These are phyloP conservation scores for Bacterosira constricta DNA, from an alignment of 108 stramenopile species.

Conservation along the genomic window DNA sequence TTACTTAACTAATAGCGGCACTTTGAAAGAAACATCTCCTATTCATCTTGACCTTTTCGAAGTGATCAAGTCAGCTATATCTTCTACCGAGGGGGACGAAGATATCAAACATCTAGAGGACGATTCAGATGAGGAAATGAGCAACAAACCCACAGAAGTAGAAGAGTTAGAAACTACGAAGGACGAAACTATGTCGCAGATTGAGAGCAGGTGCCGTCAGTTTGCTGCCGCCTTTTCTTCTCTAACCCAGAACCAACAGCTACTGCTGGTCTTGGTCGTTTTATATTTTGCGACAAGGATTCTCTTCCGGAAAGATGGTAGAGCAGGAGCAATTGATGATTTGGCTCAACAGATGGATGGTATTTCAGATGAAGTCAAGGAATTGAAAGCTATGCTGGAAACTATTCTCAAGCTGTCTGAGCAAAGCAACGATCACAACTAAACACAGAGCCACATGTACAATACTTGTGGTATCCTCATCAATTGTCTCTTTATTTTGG, in stretches of 20 bases:
- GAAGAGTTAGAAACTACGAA: neutral
- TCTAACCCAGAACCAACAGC: constrained; percentile 5
- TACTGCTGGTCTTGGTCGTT: neutral
- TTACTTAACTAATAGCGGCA: constrained; percentile 31
- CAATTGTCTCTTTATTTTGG: no score
- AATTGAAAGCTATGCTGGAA: constrained; percentile 27
- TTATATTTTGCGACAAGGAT: constrained; percentile 4
- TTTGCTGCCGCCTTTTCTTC: neutral
- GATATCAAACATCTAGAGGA: constrained; percentile 14
- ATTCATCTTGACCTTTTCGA: constrained; percentile 75
- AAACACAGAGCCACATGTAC: no score
- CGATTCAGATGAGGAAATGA: neutral
- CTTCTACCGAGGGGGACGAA: neutral
- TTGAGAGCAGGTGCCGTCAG: neutral
- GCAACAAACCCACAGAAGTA: neutral
- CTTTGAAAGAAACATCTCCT: constrained; percentile 65
- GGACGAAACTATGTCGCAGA: neutral
- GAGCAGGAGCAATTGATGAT: constrained; percentile 3
- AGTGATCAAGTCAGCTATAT: constrained; percentile 47
- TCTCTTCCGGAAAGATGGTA: neutral
- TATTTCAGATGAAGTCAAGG: constrained; percentile 17
- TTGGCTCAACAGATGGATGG: constrained; percentile 24
- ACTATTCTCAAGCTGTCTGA: constrained; percentile 1
- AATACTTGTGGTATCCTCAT: no score
- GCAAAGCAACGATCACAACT: constrained; percentile 1